phyloP scores from a whole-genome alignment of 805 yeast species.

The Candida maris region DNA sequence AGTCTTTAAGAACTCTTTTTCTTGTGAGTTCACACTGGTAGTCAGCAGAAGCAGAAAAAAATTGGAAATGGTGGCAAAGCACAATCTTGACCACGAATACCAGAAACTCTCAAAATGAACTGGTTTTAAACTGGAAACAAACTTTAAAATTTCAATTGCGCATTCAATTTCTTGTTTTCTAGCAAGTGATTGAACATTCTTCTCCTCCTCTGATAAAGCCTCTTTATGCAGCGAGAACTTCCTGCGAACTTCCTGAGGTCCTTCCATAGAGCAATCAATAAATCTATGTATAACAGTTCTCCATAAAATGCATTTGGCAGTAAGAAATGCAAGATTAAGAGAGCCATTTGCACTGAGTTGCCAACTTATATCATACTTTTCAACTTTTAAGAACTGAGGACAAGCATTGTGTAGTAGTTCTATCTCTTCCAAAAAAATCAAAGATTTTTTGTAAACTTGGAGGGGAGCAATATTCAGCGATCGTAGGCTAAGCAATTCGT shows the following conservation, averaged over 20 bases:
- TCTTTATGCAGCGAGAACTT: slow-evolving; percentile 8
- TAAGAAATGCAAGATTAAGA: slow-evolving; percentile 9
- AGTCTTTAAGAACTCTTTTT: neutral
- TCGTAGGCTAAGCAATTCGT: slow-evolving; percentile 5
- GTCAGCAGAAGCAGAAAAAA: slow-evolving; percentile 11
- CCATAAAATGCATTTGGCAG: no score
- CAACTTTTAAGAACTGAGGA: slow-evolving; percentile 5
- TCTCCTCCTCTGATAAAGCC: slow-evolving; percentile 2
- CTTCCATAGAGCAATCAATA: no score
- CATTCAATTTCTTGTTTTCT: slow-evolving; percentile 4
- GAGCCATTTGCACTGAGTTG: slow-evolving; percentile 6
- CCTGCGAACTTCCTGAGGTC: slow-evolving; percentile 3
- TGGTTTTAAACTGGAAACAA: slow-evolving; percentile 6
- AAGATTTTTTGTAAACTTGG: slow-evolving; percentile 2
- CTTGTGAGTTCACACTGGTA: slow-evolving; percentile 1
- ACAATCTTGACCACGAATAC: slow-evolving; percentile 17
- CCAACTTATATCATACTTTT: slow-evolving; percentile 2
- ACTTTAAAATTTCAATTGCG: slow-evolving; percentile 3
- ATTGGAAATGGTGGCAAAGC: slow-evolving; percentile 15
- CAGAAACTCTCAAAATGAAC: slow-evolving; percentile 14
- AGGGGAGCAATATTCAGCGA: slow-evolving; percentile 2
- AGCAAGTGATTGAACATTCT: neutral
- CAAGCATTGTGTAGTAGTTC: slow-evolving; percentile 2
- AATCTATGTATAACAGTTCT: no score
- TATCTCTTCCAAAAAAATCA: slow-evolving; percentile 4